A percentile compares a stretch with the other conserved stretches of the same genome.
Conservation (phyloP, 2,329 filamentous ascomycete genomes). For the Xylariaceae sp. region DNA sequence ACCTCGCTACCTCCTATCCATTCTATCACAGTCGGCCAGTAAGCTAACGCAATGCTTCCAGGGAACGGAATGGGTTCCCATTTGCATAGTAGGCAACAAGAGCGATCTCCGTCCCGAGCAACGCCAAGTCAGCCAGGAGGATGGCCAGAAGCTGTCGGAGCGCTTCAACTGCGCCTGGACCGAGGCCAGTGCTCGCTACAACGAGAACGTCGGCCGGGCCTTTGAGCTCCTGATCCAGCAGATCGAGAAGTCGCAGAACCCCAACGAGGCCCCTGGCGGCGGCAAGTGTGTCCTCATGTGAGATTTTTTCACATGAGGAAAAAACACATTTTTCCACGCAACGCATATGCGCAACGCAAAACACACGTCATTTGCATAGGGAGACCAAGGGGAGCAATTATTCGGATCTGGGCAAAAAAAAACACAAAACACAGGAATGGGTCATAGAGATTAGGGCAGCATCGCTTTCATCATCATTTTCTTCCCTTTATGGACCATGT, state of each 20-base stretch:
- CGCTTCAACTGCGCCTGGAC: constrained; percentile 91
- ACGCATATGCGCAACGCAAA: not conserved
- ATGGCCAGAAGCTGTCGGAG: constrained; percentile 77
- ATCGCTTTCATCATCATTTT: no score
- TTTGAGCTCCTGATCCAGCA: constrained; percentile 93
- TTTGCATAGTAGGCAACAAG: constrained; percentile 96
- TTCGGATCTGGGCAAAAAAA: no score
- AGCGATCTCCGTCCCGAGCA: constrained; percentile 88
- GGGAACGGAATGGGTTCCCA: constrained; percentile 84
- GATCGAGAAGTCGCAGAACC: constrained; percentile 92
- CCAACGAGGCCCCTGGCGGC: constrained; percentile 72
- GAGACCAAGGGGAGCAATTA: not conserved
- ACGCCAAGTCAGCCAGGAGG: constrained; percentile 80
- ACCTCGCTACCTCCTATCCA: not conserved
- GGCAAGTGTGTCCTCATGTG: constrained; percentile 87
- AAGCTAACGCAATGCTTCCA: constrained; percentile 14
- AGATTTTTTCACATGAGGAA: constrained; percentile 20
- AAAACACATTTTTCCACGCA: no score
- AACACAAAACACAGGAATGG: not conserved
- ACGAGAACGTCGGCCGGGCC: constrained; percentile 86
- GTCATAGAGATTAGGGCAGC: not conserved
- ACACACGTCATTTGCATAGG: not conserved
- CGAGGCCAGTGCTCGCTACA: constrained; percentile 88
- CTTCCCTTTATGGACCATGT: not conserved
- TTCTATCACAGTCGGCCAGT: no score